phyloP scores from a whole-genome alignment of 768 basidiomycete genomes.

The Coprinellus micaceus region DNA sequence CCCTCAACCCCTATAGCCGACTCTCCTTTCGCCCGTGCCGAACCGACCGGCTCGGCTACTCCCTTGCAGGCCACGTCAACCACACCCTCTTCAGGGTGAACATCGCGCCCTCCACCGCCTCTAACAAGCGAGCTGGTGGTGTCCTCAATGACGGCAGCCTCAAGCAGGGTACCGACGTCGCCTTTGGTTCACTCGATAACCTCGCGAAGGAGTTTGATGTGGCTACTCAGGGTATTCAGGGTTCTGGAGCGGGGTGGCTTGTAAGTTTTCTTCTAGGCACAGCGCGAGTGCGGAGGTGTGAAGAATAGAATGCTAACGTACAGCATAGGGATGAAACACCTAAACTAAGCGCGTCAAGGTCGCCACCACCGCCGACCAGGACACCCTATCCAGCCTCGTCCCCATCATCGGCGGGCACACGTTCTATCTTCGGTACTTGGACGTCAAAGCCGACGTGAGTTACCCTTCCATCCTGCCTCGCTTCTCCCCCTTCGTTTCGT shows the following conservation, averaged over 20 bases:
- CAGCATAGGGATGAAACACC: conserved; percentile 61
- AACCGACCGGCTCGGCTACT: too few species aligned
- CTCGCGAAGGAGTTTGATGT: conserved; percentile 82
- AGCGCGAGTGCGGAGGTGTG: too few species aligned
- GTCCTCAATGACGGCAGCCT: conserved; percentile 49
- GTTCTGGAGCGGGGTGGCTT: conserved; percentile 96
- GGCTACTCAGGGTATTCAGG: conserved; percentile 82
- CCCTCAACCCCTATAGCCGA: too few species aligned
- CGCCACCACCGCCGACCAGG: conserved; percentile 91
- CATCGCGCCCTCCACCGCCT: conserved; percentile 63
- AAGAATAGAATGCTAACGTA: too few species aligned
- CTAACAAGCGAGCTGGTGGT: conserved; percentile 58
- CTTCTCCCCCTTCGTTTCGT: too few species aligned
- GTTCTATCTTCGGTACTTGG: too few species aligned
- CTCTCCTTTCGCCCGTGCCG: too few species aligned
- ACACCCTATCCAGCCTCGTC: conserved; percentile 32
- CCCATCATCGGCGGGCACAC: conserved; percentile 90
- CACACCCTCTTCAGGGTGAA: conserved; percentile 98
- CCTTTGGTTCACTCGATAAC: conserved; percentile 68
- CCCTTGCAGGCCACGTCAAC: too few species aligned
- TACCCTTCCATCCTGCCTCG: too few species aligned
- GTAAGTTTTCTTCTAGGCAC: conserved; percentile 43
- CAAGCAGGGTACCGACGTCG: conserved; percentile 56
- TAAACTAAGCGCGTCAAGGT: conserved; percentile 69
- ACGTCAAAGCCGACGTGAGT: too few species aligned